phyloP scores from a whole-genome alignment of 2,329 filamentous ascomycete genomes.

The Monilinia fructicola region DNA sequence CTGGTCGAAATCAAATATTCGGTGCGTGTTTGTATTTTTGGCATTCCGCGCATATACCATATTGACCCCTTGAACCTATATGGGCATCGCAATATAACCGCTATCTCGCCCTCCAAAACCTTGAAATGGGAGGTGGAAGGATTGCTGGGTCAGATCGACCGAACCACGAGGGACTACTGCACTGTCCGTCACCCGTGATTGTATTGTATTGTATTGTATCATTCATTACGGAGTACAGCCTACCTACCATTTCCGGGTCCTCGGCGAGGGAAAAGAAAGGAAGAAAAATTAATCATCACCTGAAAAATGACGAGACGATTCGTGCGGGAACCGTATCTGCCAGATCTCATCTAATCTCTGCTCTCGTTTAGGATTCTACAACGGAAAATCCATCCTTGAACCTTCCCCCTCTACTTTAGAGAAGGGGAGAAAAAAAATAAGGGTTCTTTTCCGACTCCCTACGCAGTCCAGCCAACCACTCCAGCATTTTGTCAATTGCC shows the following conservation, averaged over 20 bases:
- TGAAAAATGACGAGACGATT: background rate
- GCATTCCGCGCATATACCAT: constrained; percentile 1
- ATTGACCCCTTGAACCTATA: constrained; percentile 24
- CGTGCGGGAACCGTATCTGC: background rate
- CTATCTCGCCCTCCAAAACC: constrained; percentile 19
- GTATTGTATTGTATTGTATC: too few species aligned
- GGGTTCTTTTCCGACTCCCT: background rate
- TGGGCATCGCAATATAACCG: constrained; percentile 35
- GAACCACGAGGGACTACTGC: constrained; percentile 8
- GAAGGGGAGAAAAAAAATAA: too few species aligned
- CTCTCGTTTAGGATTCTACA: constrained; percentile 7
- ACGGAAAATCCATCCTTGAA: constrained; percentile 4
- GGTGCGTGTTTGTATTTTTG: background rate
- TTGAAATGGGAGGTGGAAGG: background rate
- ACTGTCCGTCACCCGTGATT: background rate
- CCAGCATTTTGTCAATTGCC: background rate
- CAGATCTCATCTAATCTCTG: constrained; percentile 32
- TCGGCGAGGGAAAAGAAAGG: background rate
- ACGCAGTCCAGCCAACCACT: background rate
- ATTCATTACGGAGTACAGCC: too few species aligned
- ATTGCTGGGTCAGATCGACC: constrained; percentile 20
- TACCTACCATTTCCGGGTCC: background rate
- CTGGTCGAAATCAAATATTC: background rate
- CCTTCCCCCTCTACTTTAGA: background rate
- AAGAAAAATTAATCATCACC: too few species aligned